These are phyloP conservation scores for Chrysanthemum seticuspe DNA, from an alignment of 129 eudicot species.

Conservation along the genomic window DNA sequence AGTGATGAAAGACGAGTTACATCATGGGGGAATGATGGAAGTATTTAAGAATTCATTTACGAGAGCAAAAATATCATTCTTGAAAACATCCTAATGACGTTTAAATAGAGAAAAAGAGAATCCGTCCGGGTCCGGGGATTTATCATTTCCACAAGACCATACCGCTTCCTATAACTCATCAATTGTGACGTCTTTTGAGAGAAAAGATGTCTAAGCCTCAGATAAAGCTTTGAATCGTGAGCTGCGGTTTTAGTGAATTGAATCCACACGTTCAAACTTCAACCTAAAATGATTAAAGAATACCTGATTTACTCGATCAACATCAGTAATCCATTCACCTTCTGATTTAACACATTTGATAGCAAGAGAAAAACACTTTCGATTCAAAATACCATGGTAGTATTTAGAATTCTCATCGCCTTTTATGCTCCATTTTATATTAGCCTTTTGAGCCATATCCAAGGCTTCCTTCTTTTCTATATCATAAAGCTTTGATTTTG, in stretches of 20 bases:
- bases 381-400: neutral
- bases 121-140: neutral
- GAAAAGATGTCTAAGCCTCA: neutral
- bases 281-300: neutral
- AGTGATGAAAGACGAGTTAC: neutral
- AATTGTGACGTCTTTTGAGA: neutral
- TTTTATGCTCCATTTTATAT: neutral
- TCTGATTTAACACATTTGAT: neutral
- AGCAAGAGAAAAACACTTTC: neutral
- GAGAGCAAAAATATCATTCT: neutral
- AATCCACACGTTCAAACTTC: neutral
- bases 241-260: neutral
- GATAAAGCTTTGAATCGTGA: neutral
- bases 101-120: neutral
- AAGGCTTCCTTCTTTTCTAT: neutral
- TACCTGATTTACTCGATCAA: neutral
- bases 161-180: neutral
- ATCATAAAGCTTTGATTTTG: neutral
- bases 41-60: neutral
- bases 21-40: neutral
- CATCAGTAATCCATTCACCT: neutral
- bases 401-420: neutral
- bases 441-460: neutral
- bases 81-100: neutral
- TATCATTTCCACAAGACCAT: neutral